phyloP scores from a whole-genome alignment of 768 basidiomycete genomes.

The Russula griseocarnosa region DNA sequence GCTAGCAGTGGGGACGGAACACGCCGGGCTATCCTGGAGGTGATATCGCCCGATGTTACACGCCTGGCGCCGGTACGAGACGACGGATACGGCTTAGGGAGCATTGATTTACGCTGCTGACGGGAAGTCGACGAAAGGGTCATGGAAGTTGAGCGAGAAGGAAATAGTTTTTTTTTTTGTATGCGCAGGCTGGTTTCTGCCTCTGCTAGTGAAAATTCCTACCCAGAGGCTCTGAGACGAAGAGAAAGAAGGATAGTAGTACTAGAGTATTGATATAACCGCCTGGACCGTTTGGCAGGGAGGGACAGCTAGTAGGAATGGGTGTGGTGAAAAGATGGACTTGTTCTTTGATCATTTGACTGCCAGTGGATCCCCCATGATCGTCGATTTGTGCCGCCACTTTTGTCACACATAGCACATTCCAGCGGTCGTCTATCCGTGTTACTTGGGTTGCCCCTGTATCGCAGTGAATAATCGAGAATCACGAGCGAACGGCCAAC shows the following conservation, averaged over 20 bases:
- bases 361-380: background rate
- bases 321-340: background rate
- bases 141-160: background rate
- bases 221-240: too few relatives aligned
- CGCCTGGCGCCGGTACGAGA: constrained; percentile 9
- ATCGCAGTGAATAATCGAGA: too few relatives aligned
- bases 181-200: background rate
- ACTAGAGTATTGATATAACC: background rate
- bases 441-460: too few relatives aligned
- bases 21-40: constrained; percentile 12
- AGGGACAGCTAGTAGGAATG: too few relatives aligned
- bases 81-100: constrained; percentile 16
- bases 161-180: background rate
- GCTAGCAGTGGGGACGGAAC: constrained; percentile 13
- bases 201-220: background rate
- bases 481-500: too few relatives aligned
- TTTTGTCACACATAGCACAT: too few relatives aligned
- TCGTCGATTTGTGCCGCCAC: background rate
- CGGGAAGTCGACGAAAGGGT: constrained; percentile 10
- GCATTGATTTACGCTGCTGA: constrained; percentile 23
- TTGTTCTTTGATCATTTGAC: background rate
- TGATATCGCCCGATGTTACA: background rate
- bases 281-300: background rate
- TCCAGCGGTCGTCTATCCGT: too few relatives aligned
- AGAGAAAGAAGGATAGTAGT: background rate